A percentile compares a stretch with the other conserved stretches of the same genome.
phyloP scores from a whole-genome alignment of 2,329 filamentous ascomycete genomes.

The Nemania diffusa region DNA sequence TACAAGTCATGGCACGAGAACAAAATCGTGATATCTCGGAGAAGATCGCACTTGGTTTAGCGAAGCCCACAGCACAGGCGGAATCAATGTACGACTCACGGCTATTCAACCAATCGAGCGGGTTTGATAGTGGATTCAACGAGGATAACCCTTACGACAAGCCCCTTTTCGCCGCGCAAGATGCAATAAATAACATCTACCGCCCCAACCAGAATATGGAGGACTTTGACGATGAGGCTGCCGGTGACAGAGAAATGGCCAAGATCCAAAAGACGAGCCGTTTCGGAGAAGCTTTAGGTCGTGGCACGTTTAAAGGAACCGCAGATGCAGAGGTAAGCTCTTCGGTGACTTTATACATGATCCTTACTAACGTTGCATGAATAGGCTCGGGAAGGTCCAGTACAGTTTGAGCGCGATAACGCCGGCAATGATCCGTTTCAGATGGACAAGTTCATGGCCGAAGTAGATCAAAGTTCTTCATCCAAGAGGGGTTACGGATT shows the following conservation, averaged over 20 bases:
- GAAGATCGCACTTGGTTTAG: conserved; percentile 92
- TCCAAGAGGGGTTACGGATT: conserved; percentile 81
- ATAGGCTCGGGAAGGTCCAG: conserved; percentile 84
- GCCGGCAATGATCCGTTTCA: conserved; percentile 82
- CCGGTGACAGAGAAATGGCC: conserved; percentile 83
- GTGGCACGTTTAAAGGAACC: conserved; percentile 90
- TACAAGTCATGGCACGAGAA: conserved; percentile 93
- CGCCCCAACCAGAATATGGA: conserved; percentile 79
- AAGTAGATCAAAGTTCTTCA: conserved; percentile 71
- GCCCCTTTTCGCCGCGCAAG: conserved; percentile 93
- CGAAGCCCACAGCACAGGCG: conserved; percentile 90
- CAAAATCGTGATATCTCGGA: conserved; percentile 97
- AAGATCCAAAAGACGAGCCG: conserved; percentile 86
- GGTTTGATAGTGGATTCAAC: conserved; percentile 92
- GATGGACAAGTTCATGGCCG: conserved; percentile 91
- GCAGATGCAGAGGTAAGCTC: conserved; percentile 78
- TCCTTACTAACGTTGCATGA: conserved; percentile 47
- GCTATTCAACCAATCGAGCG: conserved; percentile 92
- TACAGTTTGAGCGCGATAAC: conserved; percentile 91
- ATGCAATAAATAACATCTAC: conserved; percentile 95
- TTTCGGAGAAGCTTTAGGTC: conserved; percentile 86
- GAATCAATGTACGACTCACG: conserved; percentile 98
- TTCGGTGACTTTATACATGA: conserved; percentile 15
- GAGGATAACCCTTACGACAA: conserved; percentile 98
- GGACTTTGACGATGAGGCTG: conserved; percentile 81